Conservation (phyloP, 148 eudicot species). For the Oxyria digyna region DNA sequence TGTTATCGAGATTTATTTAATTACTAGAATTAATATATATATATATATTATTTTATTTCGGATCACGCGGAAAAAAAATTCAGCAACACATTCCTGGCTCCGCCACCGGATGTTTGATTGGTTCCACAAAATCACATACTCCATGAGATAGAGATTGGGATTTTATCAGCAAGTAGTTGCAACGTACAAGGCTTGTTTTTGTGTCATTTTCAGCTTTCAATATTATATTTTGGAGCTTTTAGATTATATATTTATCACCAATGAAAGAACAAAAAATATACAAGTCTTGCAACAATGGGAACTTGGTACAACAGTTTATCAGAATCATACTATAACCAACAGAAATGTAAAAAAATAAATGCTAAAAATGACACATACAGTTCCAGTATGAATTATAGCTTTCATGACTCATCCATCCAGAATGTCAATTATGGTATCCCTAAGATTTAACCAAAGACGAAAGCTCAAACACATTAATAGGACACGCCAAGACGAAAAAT, state of each 20-base stretch:
- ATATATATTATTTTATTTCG: too few species aligned
- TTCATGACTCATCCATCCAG: too few species aligned
- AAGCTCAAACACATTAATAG: background rate
- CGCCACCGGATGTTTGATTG: background rate
- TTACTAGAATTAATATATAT: too few species aligned
- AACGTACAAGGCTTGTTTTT: conserved; percentile 6
- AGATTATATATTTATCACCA: background rate
- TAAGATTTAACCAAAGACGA: too few species aligned
- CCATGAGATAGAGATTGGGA: background rate
- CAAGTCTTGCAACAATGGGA: background rate
- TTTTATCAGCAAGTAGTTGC: background rate
- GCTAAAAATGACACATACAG: too few species aligned
- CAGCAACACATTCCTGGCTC: too few species aligned
- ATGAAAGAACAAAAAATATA: background rate
- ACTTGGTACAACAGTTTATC: background rate
- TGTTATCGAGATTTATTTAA: too few species aligned
- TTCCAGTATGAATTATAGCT: too few species aligned
- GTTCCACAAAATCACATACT: background rate
- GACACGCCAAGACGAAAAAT: background rate
- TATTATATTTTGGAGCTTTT: background rate
- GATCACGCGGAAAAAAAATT: too few species aligned
- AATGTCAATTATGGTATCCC: too few species aligned
- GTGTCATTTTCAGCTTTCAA: background rate
- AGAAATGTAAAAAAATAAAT: too few species aligned
- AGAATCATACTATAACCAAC: too few species aligned